Evolutionary conservation across 805 yeast species (phyloP), one percentile per base, ranked within the genome.

Genomic region (Pichia deserticola): DNA sequence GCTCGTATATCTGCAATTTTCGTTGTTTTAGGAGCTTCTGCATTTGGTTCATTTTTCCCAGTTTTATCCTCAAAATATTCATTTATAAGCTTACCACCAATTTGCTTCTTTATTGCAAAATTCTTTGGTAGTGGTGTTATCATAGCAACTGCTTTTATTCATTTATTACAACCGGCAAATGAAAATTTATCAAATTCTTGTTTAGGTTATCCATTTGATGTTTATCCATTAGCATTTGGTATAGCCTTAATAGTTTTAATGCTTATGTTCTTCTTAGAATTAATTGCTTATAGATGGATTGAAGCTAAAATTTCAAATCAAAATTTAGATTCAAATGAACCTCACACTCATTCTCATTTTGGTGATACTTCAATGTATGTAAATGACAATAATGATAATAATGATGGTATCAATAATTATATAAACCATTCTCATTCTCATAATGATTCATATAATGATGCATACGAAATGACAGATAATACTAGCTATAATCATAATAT

Each of bases 51-150:
- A 2, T 77, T 76, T 52, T 77, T 83, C 66, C 89, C 89, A 1
- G 63, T 84, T 2, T 61, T 83, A 34, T 74, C 86, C 0, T 80
- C 86, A 5, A 71, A 71, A 53, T 77, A 76, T 58, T 79, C 86
- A 0, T 75, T 75, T 56, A 71, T 84, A 41, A 69, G 79, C 54
- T 57, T 83, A 51, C 89, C 89, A 1, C 58, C 73, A 12, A 74
- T 79, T 78, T 75, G 80, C 54, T 84, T 83, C 65, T 82, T 83
- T 61, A 63, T 81, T 44, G 81, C 86, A 45, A 85, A 84, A 59
- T 85, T 75, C 65, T 86, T 86, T 61, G 95, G 95, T 53, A 82
- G 90, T 4, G 95, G 95, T 49, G 92, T 86, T 44, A 86, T 86
- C 59, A 75, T 86, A 11, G 86, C 92, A 12, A 86, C 95, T 1